A percentile compares a stretch with the other conserved stretches of the same genome.
These are phyloP conservation scores for Poteriospumella lacustris DNA, from an alignment of 108 stramenopile genomes.

Conservation along the genomic window DNA sequence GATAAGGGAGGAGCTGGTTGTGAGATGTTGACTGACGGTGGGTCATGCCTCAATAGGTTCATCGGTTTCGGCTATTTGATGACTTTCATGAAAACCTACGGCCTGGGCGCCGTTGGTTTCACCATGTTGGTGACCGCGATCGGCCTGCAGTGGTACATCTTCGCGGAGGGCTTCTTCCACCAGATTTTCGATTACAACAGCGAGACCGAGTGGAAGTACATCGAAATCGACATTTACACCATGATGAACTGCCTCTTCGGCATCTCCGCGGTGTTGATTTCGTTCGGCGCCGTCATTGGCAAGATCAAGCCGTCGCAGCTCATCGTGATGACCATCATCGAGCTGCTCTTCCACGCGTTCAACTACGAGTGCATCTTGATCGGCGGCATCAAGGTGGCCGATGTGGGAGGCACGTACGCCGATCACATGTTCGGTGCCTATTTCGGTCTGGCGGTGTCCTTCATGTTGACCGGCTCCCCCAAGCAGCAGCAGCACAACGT, in stretches of 20 bases:
- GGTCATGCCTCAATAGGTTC: slow-evolving; percentile 19
- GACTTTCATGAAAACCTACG: slow-evolving; percentile 57
- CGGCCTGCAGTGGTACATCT: slow-evolving; percentile 45
- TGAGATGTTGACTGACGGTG: too few relatives aligned
- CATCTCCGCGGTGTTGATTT: slow-evolving; percentile 54
- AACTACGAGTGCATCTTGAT: slow-evolving; percentile 51
- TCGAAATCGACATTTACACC: slow-evolving; percentile 26
- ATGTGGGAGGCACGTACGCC: slow-evolving; percentile 53
- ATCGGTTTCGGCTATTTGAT: slow-evolving; percentile 60
- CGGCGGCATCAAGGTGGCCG: slow-evolving; percentile 39
- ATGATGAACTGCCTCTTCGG: slow-evolving; percentile 52
- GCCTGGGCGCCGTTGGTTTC: slow-evolving; percentile 52
- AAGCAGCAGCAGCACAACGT: slow-evolving; percentile 28
- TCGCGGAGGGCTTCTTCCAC: slow-evolving; percentile 29
- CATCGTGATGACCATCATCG: slow-evolving; percentile 38
- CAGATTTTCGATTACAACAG: not conserved
- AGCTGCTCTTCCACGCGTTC: slow-evolving; percentile 49
- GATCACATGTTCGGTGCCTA: slow-evolving; percentile 62
- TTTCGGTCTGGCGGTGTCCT: slow-evolving; percentile 54
- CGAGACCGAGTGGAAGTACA: not conserved
- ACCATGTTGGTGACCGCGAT: slow-evolving; percentile 48
- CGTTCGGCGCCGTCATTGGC: slow-evolving; percentile 58
- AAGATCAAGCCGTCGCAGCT: slow-evolving; percentile 36
- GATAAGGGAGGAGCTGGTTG: too few relatives aligned
- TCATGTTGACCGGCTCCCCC: slow-evolving; percentile 37